Conservation (phyloP, 148 eudicot species). For the Arbutus unedo region DNA sequence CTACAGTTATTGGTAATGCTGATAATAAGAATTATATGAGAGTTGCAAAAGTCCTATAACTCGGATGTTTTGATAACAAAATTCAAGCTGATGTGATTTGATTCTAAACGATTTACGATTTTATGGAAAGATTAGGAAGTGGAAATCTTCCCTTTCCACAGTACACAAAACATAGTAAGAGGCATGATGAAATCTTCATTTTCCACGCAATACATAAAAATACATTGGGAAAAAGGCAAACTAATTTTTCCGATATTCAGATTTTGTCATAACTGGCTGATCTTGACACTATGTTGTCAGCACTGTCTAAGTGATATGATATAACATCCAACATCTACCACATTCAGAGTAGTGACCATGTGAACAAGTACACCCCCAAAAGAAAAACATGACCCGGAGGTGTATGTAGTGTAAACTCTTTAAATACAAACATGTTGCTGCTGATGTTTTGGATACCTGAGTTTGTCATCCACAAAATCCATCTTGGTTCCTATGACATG, state of each 20-base stretch:
- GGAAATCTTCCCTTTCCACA: background rate
- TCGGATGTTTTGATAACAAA: background rate
- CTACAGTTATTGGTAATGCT: background rate
- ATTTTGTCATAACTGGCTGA: background rate
- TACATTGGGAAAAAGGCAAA: background rate
- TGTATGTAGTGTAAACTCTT: background rate
- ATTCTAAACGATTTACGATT: background rate
- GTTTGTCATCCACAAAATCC: constrained; percentile 95
- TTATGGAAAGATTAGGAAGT: background rate
- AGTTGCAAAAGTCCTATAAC: no score
- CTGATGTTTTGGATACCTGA: constrained; percentile 46
- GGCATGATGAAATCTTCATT: background rate
- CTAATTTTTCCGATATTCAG: background rate
- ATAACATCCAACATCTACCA: background rate
- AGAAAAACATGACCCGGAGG: background rate
- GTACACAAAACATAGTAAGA: background rate
- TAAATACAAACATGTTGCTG: background rate
- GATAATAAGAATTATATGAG: background rate
- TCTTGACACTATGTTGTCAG: background rate
- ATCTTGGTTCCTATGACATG: constrained; percentile 94
- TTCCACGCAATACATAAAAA: background rate
- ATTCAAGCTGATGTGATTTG: background rate
- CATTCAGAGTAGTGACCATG: background rate
- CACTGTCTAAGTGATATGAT: background rate
- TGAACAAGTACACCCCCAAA: background rate